Evolutionary conservation across 1,139 yeast species (phyloP).

Genomic region (Saccharomyces hybrid): DNA sequence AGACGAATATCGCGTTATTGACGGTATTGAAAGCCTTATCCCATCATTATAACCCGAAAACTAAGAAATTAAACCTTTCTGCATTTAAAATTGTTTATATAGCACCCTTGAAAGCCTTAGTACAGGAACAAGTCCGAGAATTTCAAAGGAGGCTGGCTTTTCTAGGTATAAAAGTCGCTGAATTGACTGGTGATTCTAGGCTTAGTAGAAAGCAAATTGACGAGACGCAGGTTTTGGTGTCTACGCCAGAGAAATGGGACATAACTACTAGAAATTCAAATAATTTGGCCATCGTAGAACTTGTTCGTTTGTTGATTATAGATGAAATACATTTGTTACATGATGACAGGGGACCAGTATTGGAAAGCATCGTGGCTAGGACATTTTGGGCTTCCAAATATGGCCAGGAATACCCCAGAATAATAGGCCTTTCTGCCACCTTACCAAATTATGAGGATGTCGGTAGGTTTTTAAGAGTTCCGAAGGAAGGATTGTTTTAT

Average conservation of each 20-base stretch:
- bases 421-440: slow-evolving; percentile 90
- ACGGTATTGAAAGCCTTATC: slow-evolving; percentile 58
- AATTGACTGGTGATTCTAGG: slow-evolving; percentile 85
- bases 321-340: slow-evolving; percentile 93
- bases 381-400: slow-evolving; percentile 40
- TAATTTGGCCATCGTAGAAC: slow-evolving; percentile 52
- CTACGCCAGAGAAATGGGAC: slow-evolving; percentile 98
- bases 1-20: slow-evolving; percentile 89
- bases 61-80: slow-evolving; percentile 45
- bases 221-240: slow-evolving; percentile 76
- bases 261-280: slow-evolving; percentile 77
- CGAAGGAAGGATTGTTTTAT: slow-evolving; percentile 47
- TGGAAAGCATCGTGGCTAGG: slow-evolving; percentile 81
- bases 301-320: slow-evolving; percentile 68
- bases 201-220: slow-evolving; percentile 69
- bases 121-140: slow-evolving; percentile 89
- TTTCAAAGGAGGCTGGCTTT: slow-evolving; percentile 62
- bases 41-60: slow-evolving; percentile 41
- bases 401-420: slow-evolving; percentile 41
- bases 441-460: slow-evolving; percentile 87
- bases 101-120: slow-evolving; percentile 92
- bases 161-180: slow-evolving; percentile 69
- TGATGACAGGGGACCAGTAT: slow-evolving; percentile 91
- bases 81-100: slow-evolving; percentile 77
- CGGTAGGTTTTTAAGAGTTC: slow-evolving; percentile 70